phyloP scores from a whole-genome alignment of 441 rosid species.

The Lepidium campestre region DNA sequence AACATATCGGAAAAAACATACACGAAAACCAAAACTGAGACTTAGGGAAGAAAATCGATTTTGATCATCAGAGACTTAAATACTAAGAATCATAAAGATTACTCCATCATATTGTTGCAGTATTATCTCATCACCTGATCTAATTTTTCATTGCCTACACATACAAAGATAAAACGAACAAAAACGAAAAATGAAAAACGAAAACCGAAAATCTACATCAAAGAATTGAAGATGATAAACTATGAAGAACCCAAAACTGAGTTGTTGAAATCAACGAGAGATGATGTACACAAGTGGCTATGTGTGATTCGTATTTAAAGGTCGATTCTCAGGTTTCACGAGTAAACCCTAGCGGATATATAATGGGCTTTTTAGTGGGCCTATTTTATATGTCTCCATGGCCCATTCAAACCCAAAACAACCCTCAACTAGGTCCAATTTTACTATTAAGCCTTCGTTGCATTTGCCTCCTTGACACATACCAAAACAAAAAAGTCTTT shows the following conservation, averaged over 20 bases:
- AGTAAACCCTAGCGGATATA: conserved; percentile 8
- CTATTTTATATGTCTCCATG: neutral
- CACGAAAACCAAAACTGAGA: neutral
- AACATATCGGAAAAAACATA: neutral
- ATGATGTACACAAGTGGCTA: fast-evolving
- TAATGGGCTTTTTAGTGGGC: neutral
- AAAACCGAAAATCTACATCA: neutral
- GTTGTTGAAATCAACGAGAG: neutral
- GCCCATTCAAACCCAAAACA: neutral
- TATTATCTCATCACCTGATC: conserved; percentile 26
- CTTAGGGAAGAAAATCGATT: neutral
- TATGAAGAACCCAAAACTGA: neutral
- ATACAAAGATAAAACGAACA: neutral
- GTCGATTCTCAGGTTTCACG: neutral
- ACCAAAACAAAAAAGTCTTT: too few species aligned
- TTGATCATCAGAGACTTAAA: conserved; percentile 32
- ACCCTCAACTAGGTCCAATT: neutral
- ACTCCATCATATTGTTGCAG: conserved; percentile 36
- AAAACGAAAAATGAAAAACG: neutral
- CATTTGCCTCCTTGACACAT: too few species aligned
- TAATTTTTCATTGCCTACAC: neutral
- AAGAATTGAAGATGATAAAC: neutral
- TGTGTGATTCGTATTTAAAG: neutral
- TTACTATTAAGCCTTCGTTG: too few species aligned
- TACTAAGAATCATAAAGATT: conserved; percentile 26